Evolutionary conservation across 768 basidiomycete species (phyloP), one percentile per base, ranked within the genome.

Genomic region (Rhodotorula babjevae): DNA sequence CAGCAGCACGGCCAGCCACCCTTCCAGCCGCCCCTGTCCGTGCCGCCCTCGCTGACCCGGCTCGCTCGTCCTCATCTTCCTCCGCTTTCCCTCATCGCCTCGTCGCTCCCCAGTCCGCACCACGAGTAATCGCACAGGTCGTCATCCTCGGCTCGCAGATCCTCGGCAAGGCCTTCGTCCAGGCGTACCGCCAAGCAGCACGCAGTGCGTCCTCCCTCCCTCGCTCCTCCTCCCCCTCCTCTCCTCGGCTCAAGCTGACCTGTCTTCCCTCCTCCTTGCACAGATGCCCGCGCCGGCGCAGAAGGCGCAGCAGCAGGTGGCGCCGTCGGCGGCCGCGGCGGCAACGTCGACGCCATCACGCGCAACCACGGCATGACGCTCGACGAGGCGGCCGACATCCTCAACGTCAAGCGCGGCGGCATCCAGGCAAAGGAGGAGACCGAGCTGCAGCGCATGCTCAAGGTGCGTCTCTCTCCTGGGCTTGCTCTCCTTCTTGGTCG

Each of bases 301-400:
- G 60, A 61, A 31, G 82, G 84, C 49, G 90, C 91, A 71, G 87
- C 86, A 29, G 87, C 87, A 23, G 91, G 91, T 53, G 86, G 91
- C 27, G 87, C 88, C 53, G 83, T 89, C 62, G 90, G 91, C 27
- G 90, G 84, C 14, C 21, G 88, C 23, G 85, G 85, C n/a, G 90
- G 90, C 36, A 75, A 84, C 15, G 90, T 90, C 19, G 92, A 93
- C 84, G 87, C 86, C 78, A 83, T 96, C 52, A 92, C 91, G 64
- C 86, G 89, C 75, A 87, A 90, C 74, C 88, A 93, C 78, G 87
- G 89, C 63, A 94, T 99, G 93, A 93, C 92, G 14, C 78, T 95
- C 76, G 94, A 97, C 76, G 96, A 99, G 83, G 96, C 95, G 29
- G 89, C 89, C 78, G 83, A 96, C 69, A 93, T 99, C 78, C 83